Base-by-base conservation (phyloP, 2,329 filamentous ascomycete species). In the Emmonsiellopsis sp. region DNA sequence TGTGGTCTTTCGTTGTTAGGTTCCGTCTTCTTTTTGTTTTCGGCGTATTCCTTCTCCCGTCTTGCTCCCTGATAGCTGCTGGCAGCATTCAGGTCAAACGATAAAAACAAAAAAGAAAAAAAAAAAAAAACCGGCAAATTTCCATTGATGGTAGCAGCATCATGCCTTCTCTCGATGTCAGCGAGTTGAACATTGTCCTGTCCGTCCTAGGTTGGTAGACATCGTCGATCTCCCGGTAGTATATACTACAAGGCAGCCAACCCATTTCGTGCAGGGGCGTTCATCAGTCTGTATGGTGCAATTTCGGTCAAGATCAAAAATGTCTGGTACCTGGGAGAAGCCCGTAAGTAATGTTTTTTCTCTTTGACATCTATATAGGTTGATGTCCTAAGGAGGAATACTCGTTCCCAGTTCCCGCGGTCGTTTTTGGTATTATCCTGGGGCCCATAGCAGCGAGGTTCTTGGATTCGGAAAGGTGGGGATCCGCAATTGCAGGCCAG, bases 381-480 rank as follows among this genome's bases (percentile, higher is more conserved):
- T 14, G n/a, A 17, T 48, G 36, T 27, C 39, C 27, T 52, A 45
- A 34, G 33, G 10, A 21, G 17, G 32, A 60, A 8, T 59, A 48
- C 31, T 14, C 7, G 11, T 27, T 32, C 34, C 8, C 37, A 82
- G 78, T 83, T 14, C 79, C 79, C 2, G 78, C 80, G 1, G 72
- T 83, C 21, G 14, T 77, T 7, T 57, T 81, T 32, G 81, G 81
- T 2, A 73, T 81, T 48, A 60, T 74, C 0, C 68, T 84, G 3
- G 80, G 81, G 0, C 81, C 80, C 0, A 63, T 81, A 14, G 71
- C 75, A 4, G 75, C 78, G 1, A 80, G 73, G 40, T 77, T 83
- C 51, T 60, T 84, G 4, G 70, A 78, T 42, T 60, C 67, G n/a
- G 60, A 65, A 33, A 59, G 65, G 53, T 74, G 71, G 71, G 68